A percentile compares a stretch with the other conserved stretches of the same genome.
phyloP scores from a whole-genome alignment of 208 protist species.

The Tritrichomonas musculus region DNA sequence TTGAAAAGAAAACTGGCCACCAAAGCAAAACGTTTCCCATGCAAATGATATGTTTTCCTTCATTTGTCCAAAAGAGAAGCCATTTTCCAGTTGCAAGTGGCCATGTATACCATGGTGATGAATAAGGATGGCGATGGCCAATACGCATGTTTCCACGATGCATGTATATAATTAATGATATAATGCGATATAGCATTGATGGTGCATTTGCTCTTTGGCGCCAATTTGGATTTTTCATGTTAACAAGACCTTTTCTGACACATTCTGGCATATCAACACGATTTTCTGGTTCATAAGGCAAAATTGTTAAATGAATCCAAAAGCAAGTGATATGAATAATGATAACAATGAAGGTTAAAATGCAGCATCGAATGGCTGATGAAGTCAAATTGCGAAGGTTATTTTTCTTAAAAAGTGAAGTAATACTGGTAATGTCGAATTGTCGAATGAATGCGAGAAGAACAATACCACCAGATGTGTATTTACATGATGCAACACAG shows the following conservation, averaged over 20 bases:
- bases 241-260: not conserved
- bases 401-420: not conserved
- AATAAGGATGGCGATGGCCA: not conserved
- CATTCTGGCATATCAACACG: not conserved
- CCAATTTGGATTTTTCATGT: not conserved
- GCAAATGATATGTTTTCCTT: not conserved
- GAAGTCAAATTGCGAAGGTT: not conserved
- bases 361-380: not conserved
- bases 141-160: not conserved
- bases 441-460: not conserved
- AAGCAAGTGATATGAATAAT: not conserved
- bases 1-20: not conserved
- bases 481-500: not conserved
- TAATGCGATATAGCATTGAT: not conserved
- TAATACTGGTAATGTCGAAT: not conserved
- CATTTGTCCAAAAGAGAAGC: not conserved
- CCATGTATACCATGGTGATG: not conserved
- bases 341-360: not conserved
- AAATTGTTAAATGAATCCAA: not conserved
- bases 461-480: not conserved
- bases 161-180: not conserved
- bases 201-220: not conserved
- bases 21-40: not conserved
- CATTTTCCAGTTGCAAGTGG: not conserved
- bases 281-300: not conserved